Evolutionary conservation across 1,139 yeast genomes (phyloP).

Genomic region (Lodderomyces parapsilosis): DNA sequence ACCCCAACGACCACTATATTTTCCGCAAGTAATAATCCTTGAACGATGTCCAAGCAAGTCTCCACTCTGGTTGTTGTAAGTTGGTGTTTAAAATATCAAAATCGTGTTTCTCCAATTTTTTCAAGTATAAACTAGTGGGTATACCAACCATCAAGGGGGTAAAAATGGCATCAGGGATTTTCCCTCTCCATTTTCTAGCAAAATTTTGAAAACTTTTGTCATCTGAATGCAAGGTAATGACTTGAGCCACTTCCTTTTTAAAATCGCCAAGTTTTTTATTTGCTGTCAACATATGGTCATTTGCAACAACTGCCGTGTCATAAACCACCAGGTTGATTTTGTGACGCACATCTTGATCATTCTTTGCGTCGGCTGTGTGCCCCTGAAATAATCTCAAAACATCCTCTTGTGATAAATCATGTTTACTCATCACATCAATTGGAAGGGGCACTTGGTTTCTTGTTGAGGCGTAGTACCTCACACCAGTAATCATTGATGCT

Average conservation of each 20-base stretch:
- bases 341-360: constrained; percentile 28
- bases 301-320: constrained; percentile 72
- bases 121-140: constrained; percentile 64
- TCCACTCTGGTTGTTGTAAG: constrained; percentile 63
- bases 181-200: constrained; percentile 40
- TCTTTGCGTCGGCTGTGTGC: constrained; percentile 24
- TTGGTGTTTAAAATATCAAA: constrained; percentile 58
- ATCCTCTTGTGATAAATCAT: constrained; percentile 63
- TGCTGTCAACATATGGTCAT: constrained; percentile 77
- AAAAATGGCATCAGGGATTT: constrained; percentile 64
- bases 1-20: neutral
- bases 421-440: constrained; percentile 53
- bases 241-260: constrained; percentile 24
- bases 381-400: constrained; percentile 53
- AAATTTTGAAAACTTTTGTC: constrained; percentile 33
- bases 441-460: constrained; percentile 62
- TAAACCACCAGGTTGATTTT: constrained; percentile 60
- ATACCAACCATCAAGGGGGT: constrained; percentile 67
- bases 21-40: constrained; percentile 38
- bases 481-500: constrained; percentile 63
- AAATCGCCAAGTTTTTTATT: constrained; percentile 47
- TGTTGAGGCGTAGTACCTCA: constrained; percentile 54
- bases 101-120: constrained; percentile 57
- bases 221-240: constrained; percentile 16
- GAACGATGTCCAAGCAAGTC: constrained; percentile 67